These are phyloP conservation scores for Sherardia arvensis DNA, from an alignment of 257 asterid genomes.

Conservation along the genomic window DNA sequence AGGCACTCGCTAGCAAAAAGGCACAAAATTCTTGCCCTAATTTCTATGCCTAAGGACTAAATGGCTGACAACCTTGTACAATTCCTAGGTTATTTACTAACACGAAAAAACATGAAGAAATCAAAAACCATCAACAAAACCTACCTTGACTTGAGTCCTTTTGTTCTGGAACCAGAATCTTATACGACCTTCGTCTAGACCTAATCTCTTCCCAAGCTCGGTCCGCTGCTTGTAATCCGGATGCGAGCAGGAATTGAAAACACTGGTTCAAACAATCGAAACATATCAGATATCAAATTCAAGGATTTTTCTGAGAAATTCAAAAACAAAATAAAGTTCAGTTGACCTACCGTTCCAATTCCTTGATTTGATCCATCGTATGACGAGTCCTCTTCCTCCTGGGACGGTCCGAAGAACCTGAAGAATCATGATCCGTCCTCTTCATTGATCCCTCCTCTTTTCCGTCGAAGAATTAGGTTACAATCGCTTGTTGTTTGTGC, in stretches of 20 bases:
- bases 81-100: too few relatives aligned
- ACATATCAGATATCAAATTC: neutral
- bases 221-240: constrained; percentile 87
- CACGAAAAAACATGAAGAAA: too few relatives aligned
- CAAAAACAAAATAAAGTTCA: too few relatives aligned
- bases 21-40: too few relatives aligned
- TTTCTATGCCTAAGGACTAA: too few relatives aligned
- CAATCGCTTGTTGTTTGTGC: too few relatives aligned
- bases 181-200: constrained; percentile 63
- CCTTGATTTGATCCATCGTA: constrained; percentile 60
- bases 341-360: constrained; percentile 55
- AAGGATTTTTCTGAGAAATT: neutral
- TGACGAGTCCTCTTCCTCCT: constrained; percentile 60
- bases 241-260: constrained; percentile 66
- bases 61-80: too few relatives aligned
- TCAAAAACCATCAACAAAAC: neutral
- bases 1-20: too few relatives aligned
- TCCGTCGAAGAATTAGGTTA: too few relatives aligned
- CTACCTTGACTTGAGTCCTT: constrained; percentile 40
- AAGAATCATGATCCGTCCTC: too few relatives aligned
- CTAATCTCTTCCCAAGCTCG: constrained; percentile 65
- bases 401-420: too few relatives aligned
- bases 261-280: neutral
- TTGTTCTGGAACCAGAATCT: constrained; percentile 92
- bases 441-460: too few relatives aligned